A percentile compares a stretch with the other conserved stretches of the same genome.
phyloP scores from a whole-genome alignment of 2,329 filamentous ascomycete genomes.

The Cercospora nicotianae region DNA sequence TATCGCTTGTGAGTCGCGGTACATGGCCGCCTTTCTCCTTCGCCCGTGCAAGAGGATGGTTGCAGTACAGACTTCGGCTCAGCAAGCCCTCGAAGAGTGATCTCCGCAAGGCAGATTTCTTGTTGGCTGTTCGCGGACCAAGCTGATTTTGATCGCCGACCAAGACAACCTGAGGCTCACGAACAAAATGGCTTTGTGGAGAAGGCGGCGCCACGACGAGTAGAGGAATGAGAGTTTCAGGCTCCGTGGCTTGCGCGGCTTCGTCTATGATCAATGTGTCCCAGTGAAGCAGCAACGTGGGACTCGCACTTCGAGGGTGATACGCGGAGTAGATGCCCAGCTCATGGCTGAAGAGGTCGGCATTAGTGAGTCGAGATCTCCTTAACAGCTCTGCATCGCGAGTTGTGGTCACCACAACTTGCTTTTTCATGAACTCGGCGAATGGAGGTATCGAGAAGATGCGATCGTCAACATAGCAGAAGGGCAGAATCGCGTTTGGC shows the following conservation, averaged over 20 bases:
- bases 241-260: conserved; percentile 33
- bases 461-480: conserved; percentile 29
- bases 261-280: conserved; percentile 32
- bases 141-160: conserved; percentile 34
- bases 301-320: conserved; percentile 18
- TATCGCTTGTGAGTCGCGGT: conserved; percentile 28
- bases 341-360: conserved; percentile 29
- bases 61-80: conserved; percentile 23
- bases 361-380: conserved; percentile 29
- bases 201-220: conserved; percentile 29
- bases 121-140: conserved; percentile 32
- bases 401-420: conserved; percentile 29
- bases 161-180: conserved; percentile 25
- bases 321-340: conserved; percentile 15
- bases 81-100: conserved; percentile 33
- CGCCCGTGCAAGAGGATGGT: conserved; percentile 32
- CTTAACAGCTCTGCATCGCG: conserved; percentile 29
- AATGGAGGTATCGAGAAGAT: conserved; percentile 31
- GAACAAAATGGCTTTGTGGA: neutral
- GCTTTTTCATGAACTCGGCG: conserved; percentile 27
- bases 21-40: conserved; percentile 25
- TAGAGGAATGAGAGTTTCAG: conserved; percentile 29
- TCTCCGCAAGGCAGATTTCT: conserved; percentile 19
- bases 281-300: conserved; percentile 27
- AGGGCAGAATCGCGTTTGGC: conserved; percentile 29